Conservation (phyloP, 345 rosid species). For the Dovyalis caffra region DNA sequence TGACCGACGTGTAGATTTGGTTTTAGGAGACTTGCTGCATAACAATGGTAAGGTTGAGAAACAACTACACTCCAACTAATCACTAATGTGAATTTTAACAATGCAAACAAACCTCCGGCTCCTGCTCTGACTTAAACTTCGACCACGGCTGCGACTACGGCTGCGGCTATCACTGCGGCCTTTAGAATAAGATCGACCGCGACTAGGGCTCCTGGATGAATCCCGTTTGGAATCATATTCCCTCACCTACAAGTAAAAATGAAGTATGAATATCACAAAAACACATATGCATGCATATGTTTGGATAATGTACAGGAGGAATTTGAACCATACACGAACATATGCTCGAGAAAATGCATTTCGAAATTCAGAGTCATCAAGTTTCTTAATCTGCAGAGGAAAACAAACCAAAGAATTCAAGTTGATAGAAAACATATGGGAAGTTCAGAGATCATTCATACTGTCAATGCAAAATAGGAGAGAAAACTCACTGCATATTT, state of each 20-base stretch:
- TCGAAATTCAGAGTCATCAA: conserved; percentile 34
- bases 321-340: conserved; percentile 25
- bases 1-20: conserved; percentile 55
- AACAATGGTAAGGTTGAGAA: conserved; percentile 10
- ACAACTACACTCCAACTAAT: conserved; percentile 8
- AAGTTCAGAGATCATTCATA: not conserved
- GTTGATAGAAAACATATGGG: not conserved
- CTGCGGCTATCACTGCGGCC: conserved; percentile 31
- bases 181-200: conserved; percentile 27
- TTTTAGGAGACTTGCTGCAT: conserved; percentile 75
- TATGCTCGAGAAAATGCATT: conserved; percentile 36
- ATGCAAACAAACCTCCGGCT: conserved; percentile 49
- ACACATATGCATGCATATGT: not conserved
- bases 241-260: conserved; percentile 20
- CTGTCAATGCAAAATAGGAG: not conserved
- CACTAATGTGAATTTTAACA: not conserved
- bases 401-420: not conserved
- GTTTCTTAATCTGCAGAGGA: conserved; percentile 31
- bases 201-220: conserved; percentile 33
- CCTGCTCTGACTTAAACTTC: conserved; percentile 40
- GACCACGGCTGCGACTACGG: conserved; percentile 50
- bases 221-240: conserved; percentile 38
- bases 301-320: not conserved
- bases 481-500: conserved; percentile 29
- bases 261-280: not conserved